These are phyloP conservation scores for Grosmannia clavigera DNA, from an alignment of 2,329 filamentous ascomycete genomes.

Conservation along the genomic window DNA sequence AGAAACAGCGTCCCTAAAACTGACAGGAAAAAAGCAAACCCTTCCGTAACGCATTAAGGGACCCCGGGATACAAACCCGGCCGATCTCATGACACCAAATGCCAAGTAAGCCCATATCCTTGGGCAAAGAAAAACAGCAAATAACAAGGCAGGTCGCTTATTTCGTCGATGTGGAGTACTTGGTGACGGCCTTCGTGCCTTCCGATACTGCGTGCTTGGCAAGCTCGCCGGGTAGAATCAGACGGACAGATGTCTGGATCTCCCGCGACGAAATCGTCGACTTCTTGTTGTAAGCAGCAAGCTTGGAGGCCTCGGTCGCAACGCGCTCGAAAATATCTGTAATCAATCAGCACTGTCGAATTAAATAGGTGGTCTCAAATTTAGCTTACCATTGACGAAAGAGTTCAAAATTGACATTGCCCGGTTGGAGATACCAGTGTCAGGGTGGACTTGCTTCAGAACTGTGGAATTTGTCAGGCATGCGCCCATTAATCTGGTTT, in stretches of 20 bases:
- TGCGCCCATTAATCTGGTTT: not conserved
- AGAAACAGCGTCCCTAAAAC: conserved; percentile 56
- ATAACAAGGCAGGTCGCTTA: conserved; percentile 41
- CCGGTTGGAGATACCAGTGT: conserved; percentile 99
- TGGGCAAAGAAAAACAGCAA: conserved; percentile 30
- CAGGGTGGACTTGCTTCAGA: conserved; percentile 98
- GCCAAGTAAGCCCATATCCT: conserved; percentile 38
- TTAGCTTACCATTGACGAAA: conserved; percentile 82
- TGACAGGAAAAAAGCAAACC: conserved; percentile 39
- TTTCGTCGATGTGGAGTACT: conserved; percentile 99
- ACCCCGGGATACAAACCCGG: conserved; percentile 37
- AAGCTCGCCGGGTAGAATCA: conserved; percentile 96
- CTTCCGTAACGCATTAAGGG: conserved; percentile 67
- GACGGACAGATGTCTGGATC: conserved; percentile 96
- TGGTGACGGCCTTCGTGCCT: conserved; percentile 99
- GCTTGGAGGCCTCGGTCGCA: conserved; percentile 96
- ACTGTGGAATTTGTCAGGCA: conserved; percentile 39
- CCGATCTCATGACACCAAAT: conserved; percentile 47
- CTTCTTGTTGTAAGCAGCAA: conserved; percentile 99
- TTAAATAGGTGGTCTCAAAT: no score
- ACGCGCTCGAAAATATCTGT: conserved; percentile 98
- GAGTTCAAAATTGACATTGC: conserved; percentile 99
- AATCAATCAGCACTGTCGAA: not conserved
- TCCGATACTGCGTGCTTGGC: conserved; percentile 99
- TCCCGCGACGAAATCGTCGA: conserved; percentile 98